Conservation (phyloP, 768 basidiomycete genomes). For the Termitomyces sp. region DNA sequence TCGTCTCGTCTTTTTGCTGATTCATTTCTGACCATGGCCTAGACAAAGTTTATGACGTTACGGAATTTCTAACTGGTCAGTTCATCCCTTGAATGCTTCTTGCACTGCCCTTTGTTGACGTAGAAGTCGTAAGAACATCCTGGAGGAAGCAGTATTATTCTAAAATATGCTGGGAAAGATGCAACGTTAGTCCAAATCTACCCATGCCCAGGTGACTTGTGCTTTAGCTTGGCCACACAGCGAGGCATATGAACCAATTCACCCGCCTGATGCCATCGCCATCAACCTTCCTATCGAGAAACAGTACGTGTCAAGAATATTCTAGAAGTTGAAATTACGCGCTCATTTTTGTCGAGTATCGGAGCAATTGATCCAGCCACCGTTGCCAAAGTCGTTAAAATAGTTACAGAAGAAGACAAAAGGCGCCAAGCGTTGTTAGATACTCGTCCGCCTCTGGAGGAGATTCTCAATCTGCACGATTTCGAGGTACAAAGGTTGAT, state of each 20-base stretch:
- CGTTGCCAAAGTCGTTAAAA: not conserved
- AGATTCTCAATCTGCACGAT: not conserved
- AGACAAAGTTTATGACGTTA: conserved; percentile 74
- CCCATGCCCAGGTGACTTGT: not conserved
- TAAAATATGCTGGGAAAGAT: conserved; percentile 86
- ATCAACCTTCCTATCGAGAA: conserved; percentile 78
- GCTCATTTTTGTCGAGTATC: not conserved
- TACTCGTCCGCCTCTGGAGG: not conserved
- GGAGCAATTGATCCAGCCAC: not conserved
- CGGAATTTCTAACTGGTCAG: conserved; percentile 52
- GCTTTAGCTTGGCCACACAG: conserved; percentile 23
- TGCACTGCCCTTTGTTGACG: conserved; percentile 4
- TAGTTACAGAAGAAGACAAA: not conserved
- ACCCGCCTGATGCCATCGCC: conserved; percentile 74
- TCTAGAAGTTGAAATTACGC: not conserved
- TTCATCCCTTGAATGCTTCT: not conserved
- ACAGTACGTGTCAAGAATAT: conserved; percentile 39
- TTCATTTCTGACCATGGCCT: conserved; percentile 1
- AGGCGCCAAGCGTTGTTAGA: not conserved
- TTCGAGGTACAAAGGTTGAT: not conserved
- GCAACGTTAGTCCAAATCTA: conserved; percentile 54
- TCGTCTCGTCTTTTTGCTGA: not conserved
- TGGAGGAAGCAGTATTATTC: conserved; percentile 73
- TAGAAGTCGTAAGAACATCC: conserved; percentile 22
- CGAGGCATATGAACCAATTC: conserved; percentile 77